A percentile compares a stretch with the other conserved stretches of the same genome.
phyloP scores from a whole-genome alignment of 2,329 filamentous ascomycete species.

The Botrytis sinoallii region DNA sequence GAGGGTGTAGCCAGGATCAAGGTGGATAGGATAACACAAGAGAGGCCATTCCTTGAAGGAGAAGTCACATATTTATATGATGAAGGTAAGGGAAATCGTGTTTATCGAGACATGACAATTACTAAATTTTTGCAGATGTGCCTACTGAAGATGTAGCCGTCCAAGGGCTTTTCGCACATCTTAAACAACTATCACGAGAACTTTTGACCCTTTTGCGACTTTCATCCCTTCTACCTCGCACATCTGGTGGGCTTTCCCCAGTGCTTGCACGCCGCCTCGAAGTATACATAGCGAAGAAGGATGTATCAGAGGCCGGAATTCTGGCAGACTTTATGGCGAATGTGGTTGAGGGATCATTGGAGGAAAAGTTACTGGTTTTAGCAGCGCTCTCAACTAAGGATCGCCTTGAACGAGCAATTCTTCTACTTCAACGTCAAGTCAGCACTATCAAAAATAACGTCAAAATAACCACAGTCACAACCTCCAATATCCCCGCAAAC shows the following conservation, averaged over 20 bases:
- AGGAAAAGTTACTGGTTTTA: slow-evolving; percentile 86
- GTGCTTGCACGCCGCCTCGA: slow-evolving; percentile 84
- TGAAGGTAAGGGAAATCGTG: slow-evolving; percentile 49
- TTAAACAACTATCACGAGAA: slow-evolving; percentile 84
- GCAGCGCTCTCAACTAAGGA: slow-evolving; percentile 76
- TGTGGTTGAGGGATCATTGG: slow-evolving; percentile 79
- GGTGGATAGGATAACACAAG: slow-evolving; percentile 70
- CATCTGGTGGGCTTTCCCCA: slow-evolving; percentile 68
- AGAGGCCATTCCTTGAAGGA: slow-evolving; percentile 83
- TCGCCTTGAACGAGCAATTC: slow-evolving; percentile 76
- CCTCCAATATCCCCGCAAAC: slow-evolving; percentile 58
- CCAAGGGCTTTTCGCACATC: slow-evolving; percentile 68
- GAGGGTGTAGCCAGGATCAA: slow-evolving; percentile 78
- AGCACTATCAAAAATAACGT: slow-evolving; percentile 81
- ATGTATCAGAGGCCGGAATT: slow-evolving; percentile 74
- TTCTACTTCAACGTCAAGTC: slow-evolving; percentile 79
- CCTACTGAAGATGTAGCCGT: slow-evolving; percentile 58
- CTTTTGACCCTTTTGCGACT: slow-evolving; percentile 80
- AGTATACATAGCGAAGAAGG: slow-evolving; percentile 79
- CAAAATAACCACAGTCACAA: slow-evolving; percentile 75
- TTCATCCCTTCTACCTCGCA: slow-evolving; percentile 76
- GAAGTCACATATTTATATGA: slow-evolving; percentile 71
- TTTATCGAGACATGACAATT: slow-evolving; percentile 6
- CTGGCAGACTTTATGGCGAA: slow-evolving; percentile 98
- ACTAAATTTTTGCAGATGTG: slow-evolving; percentile 31